A percentile compares a stretch with the other conserved stretches of the same genome.
phyloP scores from a whole-genome alignment of 23 red algal genomes.

The Gracilaria gracilis region DNA sequence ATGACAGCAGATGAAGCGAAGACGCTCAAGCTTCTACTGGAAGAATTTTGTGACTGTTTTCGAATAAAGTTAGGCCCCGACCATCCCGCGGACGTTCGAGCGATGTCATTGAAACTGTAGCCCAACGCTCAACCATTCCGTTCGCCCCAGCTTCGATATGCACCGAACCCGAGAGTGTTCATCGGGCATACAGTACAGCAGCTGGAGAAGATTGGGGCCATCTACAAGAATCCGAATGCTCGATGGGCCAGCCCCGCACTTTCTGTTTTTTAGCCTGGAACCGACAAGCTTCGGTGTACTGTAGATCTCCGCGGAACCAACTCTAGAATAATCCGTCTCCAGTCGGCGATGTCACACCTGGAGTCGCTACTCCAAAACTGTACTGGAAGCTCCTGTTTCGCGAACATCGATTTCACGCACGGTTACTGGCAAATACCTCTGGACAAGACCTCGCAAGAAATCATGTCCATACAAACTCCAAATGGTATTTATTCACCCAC shows the following conservation, averaged over 20 bases:
- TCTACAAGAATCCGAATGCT: too few species aligned
- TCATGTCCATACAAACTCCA: conserved; percentile 37
- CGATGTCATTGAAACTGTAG: conserved; percentile 13
- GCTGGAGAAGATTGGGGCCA: too few species aligned
- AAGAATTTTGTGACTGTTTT: conserved; percentile 13
- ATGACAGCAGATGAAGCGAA: neutral
- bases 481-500: conserved; percentile 35
- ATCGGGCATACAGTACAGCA: conserved; percentile 14
- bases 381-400: conserved; percentile 17
- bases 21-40: neutral
- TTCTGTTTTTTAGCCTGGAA: conserved; percentile 34
- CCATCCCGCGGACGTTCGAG: conserved; percentile 1
- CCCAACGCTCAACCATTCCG: neutral
- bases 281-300: conserved; percentile 45
- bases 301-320: conserved; percentile 36
- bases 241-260: too few species aligned
- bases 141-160: neutral
- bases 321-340: neutral
- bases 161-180: neutral
- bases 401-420: conserved; percentile 34
- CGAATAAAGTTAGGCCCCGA: too few species aligned
- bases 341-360: conserved; percentile 37
- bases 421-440: conserved; percentile 63
- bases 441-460: conserved; percentile 22
- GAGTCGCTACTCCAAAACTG: conserved; percentile 35